Percentiles rank a stretch among this genome's conserved stretches.
Conservation (phyloP, 495 filamentous ascomycete species). For the Hypoxylon lienhwacheense region DNA sequence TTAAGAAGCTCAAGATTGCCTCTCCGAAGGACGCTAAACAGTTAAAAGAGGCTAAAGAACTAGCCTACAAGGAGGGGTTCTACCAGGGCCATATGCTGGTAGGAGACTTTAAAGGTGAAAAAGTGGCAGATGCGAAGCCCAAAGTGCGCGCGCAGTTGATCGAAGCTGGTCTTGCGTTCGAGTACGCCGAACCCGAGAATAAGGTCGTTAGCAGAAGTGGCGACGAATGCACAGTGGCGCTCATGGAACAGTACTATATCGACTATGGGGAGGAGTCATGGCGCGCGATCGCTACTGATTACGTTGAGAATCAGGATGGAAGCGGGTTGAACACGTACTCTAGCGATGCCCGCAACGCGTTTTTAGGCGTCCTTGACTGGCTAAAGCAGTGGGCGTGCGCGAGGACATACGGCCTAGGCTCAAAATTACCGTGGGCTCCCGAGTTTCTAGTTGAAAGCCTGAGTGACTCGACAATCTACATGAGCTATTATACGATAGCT, state of each 20-base stretch:
- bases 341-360: conserved; percentile 77
- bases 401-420: conserved; percentile 87
- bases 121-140: conserved; percentile 82
- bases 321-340: conserved; percentile 75
- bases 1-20: conserved; percentile 93
- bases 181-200: conserved; percentile 90
- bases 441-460: conserved; percentile 91
- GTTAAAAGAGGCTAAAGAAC: conserved; percentile 89
- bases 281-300: conserved; percentile 66
- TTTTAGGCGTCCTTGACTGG: conserved; percentile 85
- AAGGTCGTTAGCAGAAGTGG: conserved; percentile 82
- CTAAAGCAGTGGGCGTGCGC: conserved; percentile 95
- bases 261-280: conserved; percentile 65
- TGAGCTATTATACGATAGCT: conserved; percentile 94
- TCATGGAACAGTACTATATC: conserved; percentile 95
- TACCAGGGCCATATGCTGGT: conserved; percentile 91
- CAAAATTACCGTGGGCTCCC: conserved; percentile 93
- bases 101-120: conserved; percentile 85
- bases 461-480: conserved; percentile 90
- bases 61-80: conserved; percentile 97
- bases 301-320: conserved; percentile 64
- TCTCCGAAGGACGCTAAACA: conserved; percentile 92
- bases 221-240: conserved; percentile 89
- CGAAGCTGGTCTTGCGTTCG: conserved; percentile 78
- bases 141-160: conserved; percentile 81